These are phyloP conservation scores for Tylopilus rubrobrunneus DNA, from an alignment of 768 basidiomycete species.

Conservation along the genomic window DNA sequence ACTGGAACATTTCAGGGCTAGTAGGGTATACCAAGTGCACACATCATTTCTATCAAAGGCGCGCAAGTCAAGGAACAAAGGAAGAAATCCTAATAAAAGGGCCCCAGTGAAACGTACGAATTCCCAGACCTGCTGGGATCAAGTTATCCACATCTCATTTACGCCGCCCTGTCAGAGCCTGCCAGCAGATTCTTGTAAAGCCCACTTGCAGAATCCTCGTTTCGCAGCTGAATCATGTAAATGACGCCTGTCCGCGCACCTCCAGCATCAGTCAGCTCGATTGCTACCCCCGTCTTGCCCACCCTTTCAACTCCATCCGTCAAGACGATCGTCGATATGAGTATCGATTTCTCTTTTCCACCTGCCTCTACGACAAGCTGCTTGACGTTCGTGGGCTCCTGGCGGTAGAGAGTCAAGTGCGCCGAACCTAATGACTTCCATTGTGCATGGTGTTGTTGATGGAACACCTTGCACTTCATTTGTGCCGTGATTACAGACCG, in stretches of 20 bases:
- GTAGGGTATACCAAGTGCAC: constrained; percentile 13
- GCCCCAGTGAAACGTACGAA: not conserved
- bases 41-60: not conserved
- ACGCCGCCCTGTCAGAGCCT: constrained; percentile 71
- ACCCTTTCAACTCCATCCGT: constrained; percentile 97
- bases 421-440: constrained; percentile 95
- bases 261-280: constrained; percentile 82
- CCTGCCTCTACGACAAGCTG: constrained; percentile 94
- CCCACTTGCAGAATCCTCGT: constrained; percentile 79
- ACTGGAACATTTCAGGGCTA: constrained; percentile 1
- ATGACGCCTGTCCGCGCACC: constrained; percentile 91
- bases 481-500: constrained; percentile 77
- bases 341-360: constrained; percentile 63
- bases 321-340: constrained; percentile 94
- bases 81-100: not conserved
- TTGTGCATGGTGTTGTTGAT: constrained; percentile 93
- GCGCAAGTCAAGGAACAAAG: not conserved
- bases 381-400: constrained; percentile 85
- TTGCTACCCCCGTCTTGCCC: constrained; percentile 97
- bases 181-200: constrained; percentile 83
- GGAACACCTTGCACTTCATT: constrained; percentile 98
- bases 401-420: constrained; percentile 80
- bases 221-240: constrained; percentile 96
- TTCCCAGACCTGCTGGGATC: not conserved
- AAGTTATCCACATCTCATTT: not conserved